Base-by-base conservation (phyloP, 345 rosid species). In the Bretschneidera sinensis region DNA sequence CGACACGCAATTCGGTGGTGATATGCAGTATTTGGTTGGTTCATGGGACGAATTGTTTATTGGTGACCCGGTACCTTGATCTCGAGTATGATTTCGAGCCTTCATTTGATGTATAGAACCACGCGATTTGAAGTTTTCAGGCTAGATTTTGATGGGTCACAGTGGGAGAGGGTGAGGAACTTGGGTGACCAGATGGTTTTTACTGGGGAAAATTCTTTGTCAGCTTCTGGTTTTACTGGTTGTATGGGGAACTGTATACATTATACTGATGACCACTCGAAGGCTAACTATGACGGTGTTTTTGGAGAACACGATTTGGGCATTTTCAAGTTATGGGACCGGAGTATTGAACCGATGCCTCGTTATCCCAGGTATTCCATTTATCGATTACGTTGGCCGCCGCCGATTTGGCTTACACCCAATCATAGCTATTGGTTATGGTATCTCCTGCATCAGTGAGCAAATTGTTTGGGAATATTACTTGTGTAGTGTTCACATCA, bases 321-420 rank as follows among this genome's bases (percentile, higher is more conserved):
- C 33, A 74, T 83, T 56, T 86, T 72, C 74, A 76, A 61, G 57
- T 43, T 81, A 24, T 21, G 22, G 24, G 82, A 79, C 57, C 67
- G 61, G 31, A 62, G 78, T 63, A 64, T 83, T n/a, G 77, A 86
- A 21, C 66, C 73, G n/a, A 71, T 82, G 65, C 76, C 81, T 17
- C 70, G 84, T 61, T 81, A 59, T 68, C 54, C 72, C 0, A 39
- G 54, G 28, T 55, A 54, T 58, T 61, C 24, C 13, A 55, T 61
- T 25, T 53, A 68, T 13, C 28, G 24, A 10, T 20, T 62, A 18
- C 48, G 21, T 13, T 66, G 76, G 82, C 75, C 82, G 54, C 76
- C 82, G 0, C 83, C 84, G 2, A 51, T 85, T 15, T 85, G 86
- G 88, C 68, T 85, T 59, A 55, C 85, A 0, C 92, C 82, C 0